Evolutionary conservation across 345 rosid species (phyloP).

Genomic region (Anastatica hierochuntica): DNA sequence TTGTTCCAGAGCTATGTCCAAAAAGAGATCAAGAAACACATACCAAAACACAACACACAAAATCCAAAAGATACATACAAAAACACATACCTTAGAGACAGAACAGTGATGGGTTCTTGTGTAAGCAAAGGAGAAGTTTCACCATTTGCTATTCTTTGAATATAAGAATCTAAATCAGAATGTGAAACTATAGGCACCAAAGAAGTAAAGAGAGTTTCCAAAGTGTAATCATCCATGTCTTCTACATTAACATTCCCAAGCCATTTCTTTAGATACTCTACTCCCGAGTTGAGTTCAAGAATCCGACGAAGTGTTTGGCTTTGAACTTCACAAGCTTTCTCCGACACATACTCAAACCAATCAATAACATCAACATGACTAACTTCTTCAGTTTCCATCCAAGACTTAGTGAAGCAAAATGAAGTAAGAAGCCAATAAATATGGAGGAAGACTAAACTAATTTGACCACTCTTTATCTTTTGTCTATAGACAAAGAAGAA

Average conservation of each 20-base stretch:
- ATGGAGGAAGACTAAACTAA: too few species aligned
- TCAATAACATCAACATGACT: constrained; percentile 37
- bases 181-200: constrained; percentile 75
- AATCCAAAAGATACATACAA: neutral
- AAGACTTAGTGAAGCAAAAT: constrained; percentile 7
- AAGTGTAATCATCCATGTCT: constrained; percentile 43
- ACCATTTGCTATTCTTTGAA: constrained; percentile 78
- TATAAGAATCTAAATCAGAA: constrained; percentile 71
- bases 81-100: constrained; percentile 71
- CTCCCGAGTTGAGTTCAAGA: constrained; percentile 46
- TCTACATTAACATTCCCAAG: constrained; percentile 36
- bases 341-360: constrained; percentile 58
- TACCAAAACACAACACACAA: neutral
- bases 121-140: constrained; percentile 68
- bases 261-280: constrained; percentile 62
- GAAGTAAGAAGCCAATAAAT: neutral
- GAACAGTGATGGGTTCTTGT: constrained; percentile 50
- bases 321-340: constrained; percentile 45
- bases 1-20: constrained; percentile 72
- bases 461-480: constrained; percentile 11
- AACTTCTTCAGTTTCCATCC: constrained; percentile 18
- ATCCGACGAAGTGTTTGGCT: constrained; percentile 61
- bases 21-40: neutral
- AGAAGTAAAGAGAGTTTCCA: constrained; percentile 62
- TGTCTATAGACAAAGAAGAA: neutral